Conservation (phyloP, 1,284 basidiomycete species). For the Cutaneotrichosporon dermatis region DNA sequence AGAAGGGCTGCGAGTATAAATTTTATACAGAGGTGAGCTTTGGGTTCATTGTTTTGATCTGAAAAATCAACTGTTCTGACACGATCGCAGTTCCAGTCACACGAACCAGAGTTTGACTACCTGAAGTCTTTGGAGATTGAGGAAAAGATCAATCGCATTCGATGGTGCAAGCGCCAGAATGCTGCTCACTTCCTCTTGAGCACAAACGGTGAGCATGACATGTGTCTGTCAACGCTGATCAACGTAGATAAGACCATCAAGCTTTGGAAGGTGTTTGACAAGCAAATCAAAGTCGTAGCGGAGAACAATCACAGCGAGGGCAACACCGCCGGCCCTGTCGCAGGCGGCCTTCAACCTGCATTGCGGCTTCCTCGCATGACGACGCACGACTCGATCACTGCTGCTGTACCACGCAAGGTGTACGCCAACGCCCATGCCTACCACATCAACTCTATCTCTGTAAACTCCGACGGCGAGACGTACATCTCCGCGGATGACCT, state of each 20-base stretch:
- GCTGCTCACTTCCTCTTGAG: slow-evolving; percentile 94
- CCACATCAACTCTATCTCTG: slow-evolving; percentile 99
- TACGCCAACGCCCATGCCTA: slow-evolving; percentile 99
- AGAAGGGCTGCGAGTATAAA: slow-evolving; percentile 99
- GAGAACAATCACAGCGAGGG: slow-evolving; percentile 93
- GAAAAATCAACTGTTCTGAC: not conserved
- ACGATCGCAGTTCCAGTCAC: slow-evolving; percentile 69
- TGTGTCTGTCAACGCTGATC: too few species aligned
- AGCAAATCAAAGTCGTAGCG: slow-evolving; percentile 89
- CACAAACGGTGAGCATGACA: slow-evolving; percentile 69
- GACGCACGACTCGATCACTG: slow-evolving; percentile 95
- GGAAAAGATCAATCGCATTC: slow-evolving; percentile 99
- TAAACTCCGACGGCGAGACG: slow-evolving; percentile 99
- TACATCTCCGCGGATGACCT: slow-evolving; percentile 98
- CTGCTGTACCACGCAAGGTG: slow-evolving; percentile 96
- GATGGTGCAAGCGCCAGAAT: slow-evolving; percentile 99
- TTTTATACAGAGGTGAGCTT: slow-evolving; percentile 82
- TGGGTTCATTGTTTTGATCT: slow-evolving; percentile 2
- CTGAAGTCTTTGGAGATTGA: slow-evolving; percentile 99
- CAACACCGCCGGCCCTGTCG: slow-evolving; percentile 48
- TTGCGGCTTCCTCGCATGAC: slow-evolving; percentile 83
- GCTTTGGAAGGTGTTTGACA: slow-evolving; percentile 99
- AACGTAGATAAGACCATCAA: slow-evolving; percentile 96
- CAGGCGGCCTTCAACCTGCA: slow-evolving; percentile 57
- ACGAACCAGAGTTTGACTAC: slow-evolving; percentile 99